Base-by-base conservation (phyloP, 345 rosid species). In the Citrus sinensis region DNA sequence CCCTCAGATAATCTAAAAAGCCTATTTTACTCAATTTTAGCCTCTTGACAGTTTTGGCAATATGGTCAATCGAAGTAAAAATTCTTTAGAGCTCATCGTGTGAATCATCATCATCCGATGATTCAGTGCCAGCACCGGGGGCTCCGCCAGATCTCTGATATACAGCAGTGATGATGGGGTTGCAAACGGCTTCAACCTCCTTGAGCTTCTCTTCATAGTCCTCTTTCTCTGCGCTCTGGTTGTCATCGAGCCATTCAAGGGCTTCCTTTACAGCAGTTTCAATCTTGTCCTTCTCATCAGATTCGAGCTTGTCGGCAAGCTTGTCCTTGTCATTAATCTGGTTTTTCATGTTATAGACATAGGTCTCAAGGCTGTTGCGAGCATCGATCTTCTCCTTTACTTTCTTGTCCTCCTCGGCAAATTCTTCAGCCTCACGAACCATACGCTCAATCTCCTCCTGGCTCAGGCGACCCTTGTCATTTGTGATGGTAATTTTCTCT, bases 141-240 rank as follows among this genome's bases (percentile, higher is more conserved):
- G 92, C 96, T 17, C 96, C 98, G 14, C 97, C 99, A 0, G 94
- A 86, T 75, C 90, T 90, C 73, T 95, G 96, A 74, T 95, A 95
- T 1, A 95, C 99, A 0, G 93, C 92, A 0, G 90, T 84, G 76
- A 95, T 92, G 85, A 93, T 91, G 6, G 99, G 99, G 82, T 93
- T 95, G 86, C 98, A 95, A 3, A 93, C 93, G 2, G 97, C 93
- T 82, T 95, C 99, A 0, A 95, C 97, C 86, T 93, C 99, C 86
- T 95, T 95, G 30, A 95, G 89, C 86, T 95, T 95, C 92, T 95
- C 99, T 2, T 95, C 99, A 34, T 90, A 95, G 42, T 95, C 99
- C 19, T 88, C 91, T 59, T 95, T 95, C 89, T 95, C 99, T 0
- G 91, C 94, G 3, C 17, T 84, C 88, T 95, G 98, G 89, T 95